Percentiles rank a stretch among this genome's conserved stretches.
Conservation (phyloP, 768 basidiomycete genomes). For the Calocybe cyanea region DNA sequence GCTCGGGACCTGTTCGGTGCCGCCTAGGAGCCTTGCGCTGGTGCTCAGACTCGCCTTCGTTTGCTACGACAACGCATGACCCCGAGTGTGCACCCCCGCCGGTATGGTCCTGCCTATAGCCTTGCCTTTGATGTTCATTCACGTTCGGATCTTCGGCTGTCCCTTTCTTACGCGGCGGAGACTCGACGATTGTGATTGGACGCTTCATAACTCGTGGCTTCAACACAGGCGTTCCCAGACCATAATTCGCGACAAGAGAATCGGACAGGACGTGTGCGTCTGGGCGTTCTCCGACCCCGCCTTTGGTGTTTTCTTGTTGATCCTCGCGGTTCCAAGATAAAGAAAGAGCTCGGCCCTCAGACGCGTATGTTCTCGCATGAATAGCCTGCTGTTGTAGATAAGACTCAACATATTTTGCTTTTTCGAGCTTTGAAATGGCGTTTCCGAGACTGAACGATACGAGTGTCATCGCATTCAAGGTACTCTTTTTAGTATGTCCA, state of each 20-base stretch:
- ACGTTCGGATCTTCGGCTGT: not conserved
- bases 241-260: slow-evolving; percentile 19
- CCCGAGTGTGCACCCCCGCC: slow-evolving; percentile 2
- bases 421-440: slow-evolving; percentile 44
- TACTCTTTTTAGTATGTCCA: slow-evolving; percentile 68
- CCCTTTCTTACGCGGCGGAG: too few relatives aligned
- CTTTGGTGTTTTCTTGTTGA: not conserved
- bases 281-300: not conserved
- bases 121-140: not conserved
- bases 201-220: slow-evolving; percentile 37
- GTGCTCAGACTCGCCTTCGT: not conserved
- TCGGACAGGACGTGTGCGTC: not conserved
- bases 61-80: not conserved
- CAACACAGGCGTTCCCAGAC: slow-evolving; percentile 54
- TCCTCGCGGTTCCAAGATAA: slow-evolving; percentile 25
- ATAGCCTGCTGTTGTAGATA: slow-evolving; percentile 49
- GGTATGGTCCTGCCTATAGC: not conserved
- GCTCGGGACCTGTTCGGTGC: not conserved
- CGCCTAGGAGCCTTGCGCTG: not conserved
- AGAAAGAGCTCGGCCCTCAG: slow-evolving; percentile 32
- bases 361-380: slow-evolving; percentile 39
- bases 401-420: slow-evolving; percentile 34
- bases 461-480: slow-evolving; percentile 58
- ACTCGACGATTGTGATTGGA: too few relatives aligned
- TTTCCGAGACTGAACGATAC: slow-evolving; percentile 54